A percentile compares a stretch with the other conserved stretches of the same genome.
phyloP scores from a whole-genome alignment of 2,329 filamentous ascomycete species.

The Stachybotrys chlorohalonatus region DNA sequence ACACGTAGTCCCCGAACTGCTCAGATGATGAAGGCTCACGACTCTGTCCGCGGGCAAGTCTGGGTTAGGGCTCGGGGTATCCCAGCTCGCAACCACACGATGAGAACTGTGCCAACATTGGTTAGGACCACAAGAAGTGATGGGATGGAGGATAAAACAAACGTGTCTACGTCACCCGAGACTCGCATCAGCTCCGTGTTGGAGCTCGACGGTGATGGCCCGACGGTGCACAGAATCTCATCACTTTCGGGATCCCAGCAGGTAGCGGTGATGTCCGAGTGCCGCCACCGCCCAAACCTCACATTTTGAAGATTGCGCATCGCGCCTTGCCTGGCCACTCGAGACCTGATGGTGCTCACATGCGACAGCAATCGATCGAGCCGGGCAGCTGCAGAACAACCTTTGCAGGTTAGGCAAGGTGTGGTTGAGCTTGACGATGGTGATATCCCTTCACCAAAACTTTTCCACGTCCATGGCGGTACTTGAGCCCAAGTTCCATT shows the following conservation, averaged over 20 bases:
- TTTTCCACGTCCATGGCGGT: neutral
- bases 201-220: constrained; percentile 61
- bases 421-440: too few species aligned
- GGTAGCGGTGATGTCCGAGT: constrained; percentile 58
- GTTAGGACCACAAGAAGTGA: constrained; percentile 2
- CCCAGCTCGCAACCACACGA: constrained; percentile 68
- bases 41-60: constrained; percentile 68
- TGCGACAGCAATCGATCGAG: neutral
- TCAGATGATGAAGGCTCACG: constrained; percentile 74
- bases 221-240: constrained; percentile 73
- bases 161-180: constrained; percentile 34
- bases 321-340: neutral
- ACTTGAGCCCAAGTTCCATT: neutral
- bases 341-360: neutral
- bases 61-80: constrained; percentile 72
- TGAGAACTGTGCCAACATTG: constrained; percentile 13
- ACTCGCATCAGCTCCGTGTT: constrained; percentile 63
- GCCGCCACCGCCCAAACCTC: constrained; percentile 57
- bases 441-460: too few species aligned
- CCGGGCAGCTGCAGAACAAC: too few species aligned
- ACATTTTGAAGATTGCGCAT: constrained; percentile 90
- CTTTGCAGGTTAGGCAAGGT: too few species aligned
- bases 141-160: constrained; percentile 14
- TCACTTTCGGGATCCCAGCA: constrained; percentile 80
- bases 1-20: constrained; percentile 68